Base-by-base conservation (phyloP, 345 rosid species). In the Nephelium lappaceum region DNA sequence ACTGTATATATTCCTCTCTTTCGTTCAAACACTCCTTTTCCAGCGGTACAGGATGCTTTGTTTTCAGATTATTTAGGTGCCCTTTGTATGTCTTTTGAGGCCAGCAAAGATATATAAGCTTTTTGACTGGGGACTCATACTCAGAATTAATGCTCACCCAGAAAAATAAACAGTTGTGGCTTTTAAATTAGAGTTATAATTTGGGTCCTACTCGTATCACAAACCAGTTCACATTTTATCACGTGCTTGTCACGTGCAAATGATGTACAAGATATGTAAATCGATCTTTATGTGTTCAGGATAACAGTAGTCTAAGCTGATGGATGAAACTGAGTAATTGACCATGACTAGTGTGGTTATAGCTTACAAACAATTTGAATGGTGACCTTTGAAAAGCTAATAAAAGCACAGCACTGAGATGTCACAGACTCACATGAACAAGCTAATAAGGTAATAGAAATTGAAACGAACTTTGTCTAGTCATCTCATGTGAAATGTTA, bases 21-120 rank as follows among this genome's bases (percentile, higher is more conserved):
- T 78, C 75, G 75, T 88, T 86, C 88, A 86, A 88, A 84, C 87
- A 53, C 88, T 83, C 74, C 87, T 89, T 86, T 85, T 78, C 68
- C 77, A 68, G 88, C 82, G 77, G 80, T 70, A n/a, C 70, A 75
- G n/a, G 70, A 80, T 83, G 80, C 84, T 86, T 84, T 86, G 86
- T 81, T 68, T 86, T 85, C 89, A 86, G 82, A 86, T 78, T 74
- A 80, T 76, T 83, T 79, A 78, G 81, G 36, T 31, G 36, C 36
- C 77, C 85, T 80, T 87, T 80, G 84, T 74, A 85, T 86, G 87
- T 84, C 90, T 88, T 88, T 90, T 90, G 80, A 86, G 87, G 86
- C 86, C 79, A 85, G 74, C 80, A 84, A 88, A 86, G 90, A 82
- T 75, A 65, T 31, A 81, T 39, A 81, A 77, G 79, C 89, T 88